These are phyloP conservation scores for Trichoderma reesei DNA, from an alignment of 495 filamentous ascomycete genomes.

Conservation along the genomic window DNA sequence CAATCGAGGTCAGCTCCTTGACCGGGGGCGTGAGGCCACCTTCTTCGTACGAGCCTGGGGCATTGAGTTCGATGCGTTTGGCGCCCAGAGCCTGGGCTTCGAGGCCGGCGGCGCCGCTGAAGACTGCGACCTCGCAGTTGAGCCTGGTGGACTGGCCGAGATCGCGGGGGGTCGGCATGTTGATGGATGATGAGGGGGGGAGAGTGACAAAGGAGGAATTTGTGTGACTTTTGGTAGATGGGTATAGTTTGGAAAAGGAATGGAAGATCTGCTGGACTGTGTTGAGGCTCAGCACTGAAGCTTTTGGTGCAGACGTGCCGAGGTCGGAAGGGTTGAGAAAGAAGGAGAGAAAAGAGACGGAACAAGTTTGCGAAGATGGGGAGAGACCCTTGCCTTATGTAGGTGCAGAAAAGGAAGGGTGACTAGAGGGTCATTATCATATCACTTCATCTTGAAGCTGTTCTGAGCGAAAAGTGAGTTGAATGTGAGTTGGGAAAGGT, in stretches of 20 bases:
- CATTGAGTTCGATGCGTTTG: conserved; percentile 32
- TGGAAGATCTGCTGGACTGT: too few relatives aligned
- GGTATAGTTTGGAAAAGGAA: background rate
- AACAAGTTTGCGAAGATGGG: too few relatives aligned
- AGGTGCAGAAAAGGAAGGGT: too few relatives aligned
- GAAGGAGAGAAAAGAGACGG: background rate
- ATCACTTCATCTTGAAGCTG: too few relatives aligned
- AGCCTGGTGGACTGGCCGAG: conserved; percentile 9
- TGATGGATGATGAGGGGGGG: background rate
- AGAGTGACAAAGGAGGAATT: background rate
- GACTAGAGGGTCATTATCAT: too few relatives aligned
- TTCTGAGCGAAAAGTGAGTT: too few relatives aligned
- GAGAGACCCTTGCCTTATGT: too few relatives aligned
- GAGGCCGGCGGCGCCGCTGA: conserved; percentile 21
- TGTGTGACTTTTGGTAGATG: background rate
- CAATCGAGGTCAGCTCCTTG: conserved; percentile 14
- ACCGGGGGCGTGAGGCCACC: conserved; percentile 31
- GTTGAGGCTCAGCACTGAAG: too few relatives aligned
- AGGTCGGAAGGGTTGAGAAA: too few relatives aligned
- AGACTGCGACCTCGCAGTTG: conserved; percentile 33
- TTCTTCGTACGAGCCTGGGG: conserved; percentile 27
- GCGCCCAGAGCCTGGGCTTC: conserved; percentile 22
- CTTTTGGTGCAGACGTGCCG: too few relatives aligned
- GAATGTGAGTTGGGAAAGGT: too few relatives aligned
- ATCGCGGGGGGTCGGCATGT: conserved; percentile 13